phyloP scores from a whole-genome alignment of 73 alveolate genomes.

The Tetrahymena elliotti region DNA sequence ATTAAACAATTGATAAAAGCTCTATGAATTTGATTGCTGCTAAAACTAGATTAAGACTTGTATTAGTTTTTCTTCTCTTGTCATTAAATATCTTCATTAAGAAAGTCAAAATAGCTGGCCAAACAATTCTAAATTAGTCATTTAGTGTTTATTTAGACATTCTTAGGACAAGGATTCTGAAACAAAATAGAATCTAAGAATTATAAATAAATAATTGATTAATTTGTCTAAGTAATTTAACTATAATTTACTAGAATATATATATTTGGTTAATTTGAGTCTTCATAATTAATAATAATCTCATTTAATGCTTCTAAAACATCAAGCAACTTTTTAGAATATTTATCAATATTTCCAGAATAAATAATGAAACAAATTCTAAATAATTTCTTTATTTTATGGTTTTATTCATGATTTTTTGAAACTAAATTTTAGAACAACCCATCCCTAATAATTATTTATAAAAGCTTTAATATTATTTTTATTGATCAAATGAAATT shows the following conservation, averaged over 20 bases:
- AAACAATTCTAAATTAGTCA: constrained; percentile 21
- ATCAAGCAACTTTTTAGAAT: constrained; percentile 10
- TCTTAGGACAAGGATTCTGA: constrained; percentile 21
- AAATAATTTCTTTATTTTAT: constrained; percentile 14
- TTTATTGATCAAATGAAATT: not conserved
- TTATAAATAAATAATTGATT: not conserved
- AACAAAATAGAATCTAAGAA: constrained; percentile 17
- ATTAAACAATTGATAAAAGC: constrained; percentile 13
- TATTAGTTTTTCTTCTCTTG: constrained; percentile 3
- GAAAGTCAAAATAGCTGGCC: constrained; percentile 27
- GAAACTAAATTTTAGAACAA: not conserved
- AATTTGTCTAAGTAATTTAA: not conserved
- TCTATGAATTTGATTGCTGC: constrained; percentile 29
- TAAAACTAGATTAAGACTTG: not conserved
- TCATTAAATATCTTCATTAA: constrained; percentile 26
- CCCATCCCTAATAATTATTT: not conserved
- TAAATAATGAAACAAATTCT: constrained; percentile 38
- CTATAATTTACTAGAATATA: not conserved
- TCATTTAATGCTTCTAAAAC: constrained; percentile 21
- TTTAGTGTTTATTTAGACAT: not conserved
- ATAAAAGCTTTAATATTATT: not conserved
- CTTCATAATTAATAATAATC: constrained; percentile 16
- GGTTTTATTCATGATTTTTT: not conserved
- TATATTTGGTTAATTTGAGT: not conserved
- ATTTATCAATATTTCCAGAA: constrained; percentile 42